Conservation (phyloP, 225 moss, liverwort and hornwort genomes). For the Pseudoscleropodium purum region DNA sequence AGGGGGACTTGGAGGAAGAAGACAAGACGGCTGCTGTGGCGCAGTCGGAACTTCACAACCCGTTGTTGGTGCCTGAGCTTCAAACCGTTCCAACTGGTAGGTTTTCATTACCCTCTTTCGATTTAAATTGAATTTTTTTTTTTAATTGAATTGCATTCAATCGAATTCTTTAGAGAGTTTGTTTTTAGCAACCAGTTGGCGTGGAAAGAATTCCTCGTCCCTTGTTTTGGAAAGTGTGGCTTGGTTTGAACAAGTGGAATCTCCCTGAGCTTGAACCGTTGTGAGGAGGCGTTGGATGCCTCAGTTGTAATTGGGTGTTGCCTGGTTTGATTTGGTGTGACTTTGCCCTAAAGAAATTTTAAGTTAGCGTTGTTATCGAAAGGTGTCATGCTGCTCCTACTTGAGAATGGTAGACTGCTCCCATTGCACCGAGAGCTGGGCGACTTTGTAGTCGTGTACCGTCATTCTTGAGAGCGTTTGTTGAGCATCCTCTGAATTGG, state of each 20-base stretch:
- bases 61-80: background rate
- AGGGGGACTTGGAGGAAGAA: background rate
- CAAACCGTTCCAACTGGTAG: conserved; percentile 3
- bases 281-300: background rate
- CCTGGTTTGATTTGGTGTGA: background rate
- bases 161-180: background rate
- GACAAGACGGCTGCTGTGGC: background rate
- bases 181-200: background rate
- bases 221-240: background rate
- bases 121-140: background rate
- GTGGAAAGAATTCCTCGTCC: background rate
- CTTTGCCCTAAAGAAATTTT: background rate
- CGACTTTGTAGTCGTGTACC: background rate
- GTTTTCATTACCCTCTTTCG: background rate
- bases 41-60: background rate
- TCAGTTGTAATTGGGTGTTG: background rate
- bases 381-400: background rate
- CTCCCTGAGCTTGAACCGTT: background rate
- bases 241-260: background rate
- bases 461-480: background rate
- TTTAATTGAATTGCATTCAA: background rate
- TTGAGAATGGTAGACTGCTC: background rate
- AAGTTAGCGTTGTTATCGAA: background rate
- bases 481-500: background rate
- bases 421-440: background rate